A percentile compares a stretch with the other conserved stretches of the same genome.
phyloP scores from a whole-genome alignment of 495 filamentous ascomycete species.

The Articulospora tetracladia region DNA sequence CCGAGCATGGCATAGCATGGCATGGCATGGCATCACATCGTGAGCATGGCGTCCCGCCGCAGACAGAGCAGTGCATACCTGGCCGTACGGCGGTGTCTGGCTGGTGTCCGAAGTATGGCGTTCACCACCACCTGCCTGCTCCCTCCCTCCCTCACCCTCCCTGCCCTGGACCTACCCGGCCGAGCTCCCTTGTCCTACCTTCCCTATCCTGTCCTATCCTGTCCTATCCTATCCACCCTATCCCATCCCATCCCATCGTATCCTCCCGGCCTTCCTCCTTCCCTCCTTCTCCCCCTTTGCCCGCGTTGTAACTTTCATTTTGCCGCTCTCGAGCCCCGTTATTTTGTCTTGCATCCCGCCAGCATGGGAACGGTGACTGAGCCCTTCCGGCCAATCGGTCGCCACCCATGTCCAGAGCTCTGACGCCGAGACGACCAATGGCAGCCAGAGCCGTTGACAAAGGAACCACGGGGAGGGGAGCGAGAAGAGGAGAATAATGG shows the following conservation, averaged over 20 bases:
- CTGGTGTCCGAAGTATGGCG: not conserved
- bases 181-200: not conserved
- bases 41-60: too few species aligned
- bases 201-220: not conserved
- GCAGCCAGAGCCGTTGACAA: conserved; percentile 8
- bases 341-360: conserved; percentile 8
- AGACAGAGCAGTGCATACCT: too few species aligned
- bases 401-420: not conserved
- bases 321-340: not conserved
- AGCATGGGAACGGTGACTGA: not conserved
- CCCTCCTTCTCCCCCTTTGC: not conserved
- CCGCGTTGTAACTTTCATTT: not conserved
- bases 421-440: conserved; percentile 2
- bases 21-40: too few species aligned
- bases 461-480: not conserved
- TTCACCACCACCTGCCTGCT: not conserved
- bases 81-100: too few species aligned
- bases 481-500: not conserved
- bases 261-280: not conserved
- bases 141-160: not conserved
- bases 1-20: too few species aligned
- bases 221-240: not conserved
- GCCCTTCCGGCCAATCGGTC: conserved; percentile 2
- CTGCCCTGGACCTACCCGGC: not conserved
- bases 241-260: not conserved